phyloP scores from a whole-genome alignment of 2,329 filamentous ascomycete species.

The Trichoderma afroharzianum region DNA sequence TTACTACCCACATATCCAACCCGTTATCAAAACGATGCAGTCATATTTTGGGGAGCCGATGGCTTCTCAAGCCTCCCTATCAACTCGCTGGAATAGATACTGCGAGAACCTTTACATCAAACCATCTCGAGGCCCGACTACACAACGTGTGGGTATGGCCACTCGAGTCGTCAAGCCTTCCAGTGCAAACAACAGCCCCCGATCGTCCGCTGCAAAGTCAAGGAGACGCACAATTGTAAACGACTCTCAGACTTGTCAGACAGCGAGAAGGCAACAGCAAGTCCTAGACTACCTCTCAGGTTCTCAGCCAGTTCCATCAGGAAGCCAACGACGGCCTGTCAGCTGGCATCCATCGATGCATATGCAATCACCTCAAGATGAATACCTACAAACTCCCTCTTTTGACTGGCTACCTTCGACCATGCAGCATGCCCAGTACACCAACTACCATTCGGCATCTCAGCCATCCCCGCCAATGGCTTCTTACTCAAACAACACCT shows the following conservation, averaged over 20 bases:
- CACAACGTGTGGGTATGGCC: constrained; percentile 45
- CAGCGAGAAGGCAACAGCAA: constrained; percentile 44
- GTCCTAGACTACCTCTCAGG: constrained; percentile 36
- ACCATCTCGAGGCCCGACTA: constrained; percentile 47
- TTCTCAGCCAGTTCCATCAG: constrained; percentile 15
- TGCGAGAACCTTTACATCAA: constrained; percentile 48
- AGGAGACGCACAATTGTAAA: constrained; percentile 57
- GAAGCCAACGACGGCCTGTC: constrained; percentile 52
- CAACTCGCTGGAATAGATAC: constrained; percentile 37
- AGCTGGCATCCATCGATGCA: constrained; percentile 73
- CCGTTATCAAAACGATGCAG: constrained; percentile 32
- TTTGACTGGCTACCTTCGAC: constrained; percentile 38
- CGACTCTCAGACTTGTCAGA: constrained; percentile 37
- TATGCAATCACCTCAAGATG: constrained; percentile 36
- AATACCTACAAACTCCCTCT: constrained; percentile 36
- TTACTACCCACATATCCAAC: neutral
- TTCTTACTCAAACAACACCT: constrained; percentile 56
- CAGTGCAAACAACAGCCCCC: constrained; percentile 67
- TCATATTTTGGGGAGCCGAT: constrained; percentile 26
- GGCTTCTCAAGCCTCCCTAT: constrained; percentile 24
- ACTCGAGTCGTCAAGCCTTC: constrained; percentile 63
- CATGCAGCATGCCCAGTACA: constrained; percentile 39
- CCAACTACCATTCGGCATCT: constrained; percentile 39
- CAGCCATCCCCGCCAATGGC: constrained; percentile 51
- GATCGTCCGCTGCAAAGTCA: constrained; percentile 45